Conservation (phyloP, 1,284 basidiomycete genomes). For the Vanrija pseudolonga region DNA sequence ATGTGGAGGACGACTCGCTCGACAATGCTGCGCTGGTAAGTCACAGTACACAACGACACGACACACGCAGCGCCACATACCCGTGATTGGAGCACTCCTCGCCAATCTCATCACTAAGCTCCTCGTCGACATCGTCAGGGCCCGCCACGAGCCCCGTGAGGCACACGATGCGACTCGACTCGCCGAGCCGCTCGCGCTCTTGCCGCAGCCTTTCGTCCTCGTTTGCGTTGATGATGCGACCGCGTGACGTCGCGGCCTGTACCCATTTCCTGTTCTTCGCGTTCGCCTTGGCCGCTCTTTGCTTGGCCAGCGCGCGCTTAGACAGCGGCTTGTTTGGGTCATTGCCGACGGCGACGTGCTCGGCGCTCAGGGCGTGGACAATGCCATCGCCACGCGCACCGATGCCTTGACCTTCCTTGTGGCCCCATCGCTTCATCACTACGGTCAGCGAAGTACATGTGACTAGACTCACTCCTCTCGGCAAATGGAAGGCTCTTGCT, state of each 20-base stretch:
- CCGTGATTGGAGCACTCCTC: slow-evolving; percentile 51
- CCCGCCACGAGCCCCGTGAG: slow-evolving; percentile 80
- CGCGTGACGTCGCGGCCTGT: slow-evolving; percentile 56
- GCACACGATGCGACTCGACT: slow-evolving; percentile 80
- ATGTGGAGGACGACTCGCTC: slow-evolving; percentile 81
- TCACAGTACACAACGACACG: slow-evolving; percentile 9
- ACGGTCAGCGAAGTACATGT: slow-evolving; percentile 1
- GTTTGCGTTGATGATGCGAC: slow-evolving; percentile 80
- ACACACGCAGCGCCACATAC: slow-evolving; percentile 53
- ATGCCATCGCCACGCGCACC: slow-evolving; percentile 80
- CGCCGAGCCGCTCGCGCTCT: slow-evolving; percentile 73
- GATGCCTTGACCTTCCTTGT: slow-evolving; percentile 85
- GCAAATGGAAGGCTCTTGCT: slow-evolving; percentile 36
- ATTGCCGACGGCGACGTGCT: slow-evolving; percentile 56
- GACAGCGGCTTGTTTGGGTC: slow-evolving; percentile 20
- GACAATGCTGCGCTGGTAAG: slow-evolving; percentile 63
- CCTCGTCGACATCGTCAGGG: slow-evolving; percentile 78
- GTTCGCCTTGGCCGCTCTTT: slow-evolving; percentile 40
- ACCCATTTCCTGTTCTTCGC: slow-evolving; percentile 39
- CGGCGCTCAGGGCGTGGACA: slow-evolving; percentile 76
- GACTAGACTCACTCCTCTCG: slow-evolving; percentile 37
- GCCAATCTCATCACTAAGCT: slow-evolving; percentile 81
- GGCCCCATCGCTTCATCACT: slow-evolving; percentile 72
- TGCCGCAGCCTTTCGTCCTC: slow-evolving; percentile 70
- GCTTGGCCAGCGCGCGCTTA: slow-evolving; percentile 39